Base-by-base conservation (phyloP, 2,329 filamentous ascomycete species). In the Monosporascus sp. region DNA sequence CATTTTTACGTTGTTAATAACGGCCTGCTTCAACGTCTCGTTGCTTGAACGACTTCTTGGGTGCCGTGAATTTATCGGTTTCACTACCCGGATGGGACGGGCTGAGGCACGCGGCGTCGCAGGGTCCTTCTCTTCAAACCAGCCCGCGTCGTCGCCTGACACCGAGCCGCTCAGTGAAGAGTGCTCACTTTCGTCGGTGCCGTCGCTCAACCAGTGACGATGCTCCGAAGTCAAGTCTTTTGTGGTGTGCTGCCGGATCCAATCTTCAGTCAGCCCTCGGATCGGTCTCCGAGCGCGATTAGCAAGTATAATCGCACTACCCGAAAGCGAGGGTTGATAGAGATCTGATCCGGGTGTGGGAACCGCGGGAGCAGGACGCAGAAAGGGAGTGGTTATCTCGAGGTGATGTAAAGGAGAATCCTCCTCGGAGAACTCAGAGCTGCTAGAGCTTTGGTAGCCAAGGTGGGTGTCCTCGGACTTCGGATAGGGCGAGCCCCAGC, bases 401-500 rank as follows among this genome's bases (percentile, higher is more conserved):
- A 87, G 74, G 52, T 81, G 80, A 59, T 85, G 83, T 57, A 86
- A 76, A 0, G 79, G 82, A 45, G 78, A 82, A 57, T 82, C 82
- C 63, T 84, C 82, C 24, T 46, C 43, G 3, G 81, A 85, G 54
- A 72, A 72, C 62, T 79, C 82, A 17, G 43, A 46, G 69, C 82
- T 86, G 66, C 80, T 80, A 59, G 77, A 75, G 61, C 81, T 83
- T 57, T 75, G 71, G 51, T 72, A 72, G 50, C 77, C 77, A 52
- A 79, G 73, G 56, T 78, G 71, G 46, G 66, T 71, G 61, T 69
- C 70, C 53, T 82, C 87, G 40, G 86, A 81, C 57, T 80, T 80
- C 52, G 88, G 86, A 73, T 96, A 96, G 22, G 92, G 92, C 51
- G 91, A 96, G 53, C 92, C 92, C 91, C 92, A 96, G 69, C 87